Evolutionary conservation across 192 early-diverging fungal genomes (phyloP).

Genomic region (Dimargaris verticillata): DNA sequence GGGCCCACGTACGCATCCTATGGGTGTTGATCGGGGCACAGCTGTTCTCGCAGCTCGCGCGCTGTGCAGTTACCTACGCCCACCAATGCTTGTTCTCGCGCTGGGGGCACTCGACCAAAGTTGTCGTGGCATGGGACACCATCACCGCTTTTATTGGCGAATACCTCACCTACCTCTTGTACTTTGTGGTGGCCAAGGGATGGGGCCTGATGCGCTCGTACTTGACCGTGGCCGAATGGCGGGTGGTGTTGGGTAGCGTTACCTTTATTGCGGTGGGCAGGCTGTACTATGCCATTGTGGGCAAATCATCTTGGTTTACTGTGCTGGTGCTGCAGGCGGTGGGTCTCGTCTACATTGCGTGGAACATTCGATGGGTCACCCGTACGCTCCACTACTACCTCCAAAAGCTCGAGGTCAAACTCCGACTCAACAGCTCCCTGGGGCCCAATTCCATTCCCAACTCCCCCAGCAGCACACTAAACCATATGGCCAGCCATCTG

Average conservation of each 20-base stretch:
- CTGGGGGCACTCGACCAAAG: background rate
- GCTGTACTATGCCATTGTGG: background rate
- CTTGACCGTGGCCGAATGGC: conserved; percentile 1
- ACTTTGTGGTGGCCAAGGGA: background rate
- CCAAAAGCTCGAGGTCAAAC: too few relatives aligned
- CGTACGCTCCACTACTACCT: too few relatives aligned
- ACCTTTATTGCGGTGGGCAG: background rate
- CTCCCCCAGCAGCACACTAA: too few relatives aligned
- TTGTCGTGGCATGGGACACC: background rate
- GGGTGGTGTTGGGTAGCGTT: background rate
- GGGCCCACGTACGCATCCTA: background rate
- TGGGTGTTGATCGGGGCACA: background rate
- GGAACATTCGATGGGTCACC: too few relatives aligned
- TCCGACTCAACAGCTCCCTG: too few relatives aligned
- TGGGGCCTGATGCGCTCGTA: background rate
- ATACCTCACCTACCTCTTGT: background rate
- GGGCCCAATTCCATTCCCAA: too few relatives aligned
- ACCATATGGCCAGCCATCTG: too few relatives aligned
- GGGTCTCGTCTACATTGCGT: too few relatives aligned
- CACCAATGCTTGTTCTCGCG: background rate
- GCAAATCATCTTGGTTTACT: background rate
- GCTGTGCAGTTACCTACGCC: background rate
- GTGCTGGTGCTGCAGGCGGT: background rate
- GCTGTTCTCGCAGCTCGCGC: background rate
- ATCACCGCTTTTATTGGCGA: background rate